Evolutionary conservation across 2,329 filamentous ascomycete species (phyloP).

Genomic region (Diaporthe capsici): DNA sequence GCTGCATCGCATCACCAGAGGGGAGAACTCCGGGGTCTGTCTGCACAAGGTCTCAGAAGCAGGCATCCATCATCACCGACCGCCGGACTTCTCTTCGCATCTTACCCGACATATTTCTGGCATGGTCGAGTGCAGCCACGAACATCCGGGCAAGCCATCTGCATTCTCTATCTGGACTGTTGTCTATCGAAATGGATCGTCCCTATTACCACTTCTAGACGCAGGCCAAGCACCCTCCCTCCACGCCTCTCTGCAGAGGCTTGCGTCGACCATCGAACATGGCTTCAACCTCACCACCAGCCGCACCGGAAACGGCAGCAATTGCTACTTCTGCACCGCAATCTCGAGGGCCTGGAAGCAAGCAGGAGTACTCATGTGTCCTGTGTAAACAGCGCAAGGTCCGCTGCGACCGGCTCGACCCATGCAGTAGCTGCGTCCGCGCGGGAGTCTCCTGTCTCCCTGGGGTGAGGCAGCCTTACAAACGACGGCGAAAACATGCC

Average conservation of each 20-base stretch:
- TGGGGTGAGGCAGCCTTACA: constrained; percentile 53
- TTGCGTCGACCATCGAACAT: neutral
- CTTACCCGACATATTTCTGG: constrained; percentile 25
- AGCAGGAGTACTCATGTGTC: constrained; percentile 59
- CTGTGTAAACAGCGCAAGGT: constrained; percentile 67
- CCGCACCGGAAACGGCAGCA: neutral
- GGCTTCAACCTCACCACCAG: constrained; percentile 5
- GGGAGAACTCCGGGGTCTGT: neutral
- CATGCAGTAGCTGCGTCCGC: constrained; percentile 59
- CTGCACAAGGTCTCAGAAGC: neutral
- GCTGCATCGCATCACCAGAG: neutral
- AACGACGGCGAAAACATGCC: constrained; percentile 61
- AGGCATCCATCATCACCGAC: constrained; percentile 13
- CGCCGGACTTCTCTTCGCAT: constrained; percentile 19
- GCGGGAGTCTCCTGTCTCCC: constrained; percentile 52
- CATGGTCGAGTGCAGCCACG: neutral
- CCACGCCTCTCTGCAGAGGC: neutral
- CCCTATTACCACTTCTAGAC: neutral
- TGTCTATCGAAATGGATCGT: constrained; percentile 2
- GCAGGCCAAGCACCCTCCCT: constrained; percentile 11
- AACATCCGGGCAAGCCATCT: constrained; percentile 14
- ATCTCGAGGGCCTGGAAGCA: constrained; percentile 11
- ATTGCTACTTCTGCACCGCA: constrained; percentile 8
- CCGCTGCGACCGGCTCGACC: constrained; percentile 61
- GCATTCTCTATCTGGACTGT: neutral